Evolutionary conservation across 129 eudicot genomes (phyloP), one percentile per base, ranked within the genome.

Genomic region (Flaveria ramosissima): DNA sequence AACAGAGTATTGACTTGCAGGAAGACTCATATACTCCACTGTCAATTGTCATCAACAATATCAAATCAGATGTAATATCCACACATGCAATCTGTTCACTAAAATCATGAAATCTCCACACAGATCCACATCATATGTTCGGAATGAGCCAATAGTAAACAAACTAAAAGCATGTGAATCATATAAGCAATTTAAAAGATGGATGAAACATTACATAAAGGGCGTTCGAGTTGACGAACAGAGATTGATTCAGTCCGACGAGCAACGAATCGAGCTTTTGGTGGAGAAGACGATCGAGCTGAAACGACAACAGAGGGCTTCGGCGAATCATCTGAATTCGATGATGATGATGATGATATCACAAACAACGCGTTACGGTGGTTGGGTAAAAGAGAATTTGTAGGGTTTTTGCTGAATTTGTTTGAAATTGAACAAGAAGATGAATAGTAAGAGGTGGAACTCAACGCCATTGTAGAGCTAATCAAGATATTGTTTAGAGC

Each of bases 21-120:
- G 98, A 87, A 93, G 87, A 39, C 96, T 90, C 97, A 93, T 90
- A 59, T 92, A 92, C 84, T 92, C 97, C 85, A 67, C 97, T 92
- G 62, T 66, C 62, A 80, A 67, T 96, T 92, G 62, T 66, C 62
- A 80, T 73, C 39, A 36, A 71, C 77, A 78, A 46, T 67, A 77
- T 32, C 45, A 14, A 43, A 68, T 10, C 63, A 36, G 41, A 36
- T 36, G 41, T 6, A 36, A 36, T 36, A 36, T 36, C 41, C 41
- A 36, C 41, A 36, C 46, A 71, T 21, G 57, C 15, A 9, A 30
- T 14, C n/a, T 14, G 10, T 16, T 66, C 51, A 66, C 27, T 6
- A 36, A 36, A 36, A 36, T 36, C 41, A 36, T 36, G 41, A 0
- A 36, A 36, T 36, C 41, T 36, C 8, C 13, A 45, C 50, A 45